Conservation (phyloP, 306 rosid species). For the Pachyrhizus erosus region DNA sequence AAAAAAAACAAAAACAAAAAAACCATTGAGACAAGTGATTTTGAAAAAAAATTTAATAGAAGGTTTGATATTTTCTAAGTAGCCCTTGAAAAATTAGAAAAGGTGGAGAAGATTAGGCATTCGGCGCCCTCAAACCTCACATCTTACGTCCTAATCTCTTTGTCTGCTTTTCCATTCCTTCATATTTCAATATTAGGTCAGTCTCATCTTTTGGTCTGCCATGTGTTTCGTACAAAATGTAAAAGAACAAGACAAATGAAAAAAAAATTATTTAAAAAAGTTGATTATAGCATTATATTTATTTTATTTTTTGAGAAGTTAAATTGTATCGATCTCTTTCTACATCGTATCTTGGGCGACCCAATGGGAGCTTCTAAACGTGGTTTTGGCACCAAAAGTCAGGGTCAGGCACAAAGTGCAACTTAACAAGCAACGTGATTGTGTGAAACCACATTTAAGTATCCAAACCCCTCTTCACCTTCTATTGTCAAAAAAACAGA, state of each 20-base stretch:
- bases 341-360: slow-evolving; percentile 27
- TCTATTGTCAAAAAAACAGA: not conserved
- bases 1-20: too few species aligned
- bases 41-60: too few species aligned
- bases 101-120: slow-evolving; percentile 37
- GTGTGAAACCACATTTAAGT: slow-evolving; percentile 19
- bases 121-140: slow-evolving; percentile 45
- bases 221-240: slow-evolving; percentile 39
- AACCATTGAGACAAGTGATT: not conserved
- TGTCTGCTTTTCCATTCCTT: slow-evolving; percentile 38
- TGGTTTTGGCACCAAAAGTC: slow-evolving; percentile 42
- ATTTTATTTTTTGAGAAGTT: slow-evolving; percentile 17
- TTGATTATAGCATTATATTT: not conserved
- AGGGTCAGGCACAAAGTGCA: slow-evolving; percentile 35
- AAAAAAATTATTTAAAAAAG: slow-evolving; percentile 18
- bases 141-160: slow-evolving; percentile 40
- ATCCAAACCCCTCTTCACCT: slow-evolving; percentile 32
- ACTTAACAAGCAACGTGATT: slow-evolving; percentile 39
- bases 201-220: slow-evolving; percentile 57
- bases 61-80: slow-evolving; percentile 28
- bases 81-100: slow-evolving; percentile 42
- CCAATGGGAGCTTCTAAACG: slow-evolving; percentile 49
- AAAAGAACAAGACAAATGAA: slow-evolving; percentile 18
- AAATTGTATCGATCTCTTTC: slow-evolving; percentile 16
- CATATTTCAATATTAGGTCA: slow-evolving; percentile 47